These are phyloP conservation scores for Hymenoscyphus scutula DNA, from an alignment of 2,329 filamentous ascomycete genomes.

Conservation along the genomic window DNA sequence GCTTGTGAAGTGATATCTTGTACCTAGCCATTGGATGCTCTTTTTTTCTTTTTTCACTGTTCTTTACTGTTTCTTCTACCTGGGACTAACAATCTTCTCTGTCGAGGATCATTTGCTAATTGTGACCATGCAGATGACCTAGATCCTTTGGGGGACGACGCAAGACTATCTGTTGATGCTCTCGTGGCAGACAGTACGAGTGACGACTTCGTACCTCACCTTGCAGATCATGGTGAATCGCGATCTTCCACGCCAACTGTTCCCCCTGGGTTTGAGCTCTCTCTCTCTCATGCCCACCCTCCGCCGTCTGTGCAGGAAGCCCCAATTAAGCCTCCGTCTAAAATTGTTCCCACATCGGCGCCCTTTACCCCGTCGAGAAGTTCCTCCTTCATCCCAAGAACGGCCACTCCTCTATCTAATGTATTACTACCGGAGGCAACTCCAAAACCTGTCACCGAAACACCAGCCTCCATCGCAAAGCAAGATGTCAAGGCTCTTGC, in stretches of 20 bases:
- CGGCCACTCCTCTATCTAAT: slow-evolving; percentile 31
- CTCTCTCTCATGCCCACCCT: slow-evolving; percentile 41
- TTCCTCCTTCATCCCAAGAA: slow-evolving; percentile 25
- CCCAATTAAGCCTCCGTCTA: slow-evolving; percentile 26
- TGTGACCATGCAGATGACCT: slow-evolving; percentile 55
- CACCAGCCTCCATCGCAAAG: slow-evolving; percentile 38
- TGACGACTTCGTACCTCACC: slow-evolving; percentile 24
- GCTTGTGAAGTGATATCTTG: slow-evolving; percentile 48
- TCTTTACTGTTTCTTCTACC: slow-evolving; percentile 9
- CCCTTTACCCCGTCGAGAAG: slow-evolving; percentile 33
- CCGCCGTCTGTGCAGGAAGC: slow-evolving; percentile 32
- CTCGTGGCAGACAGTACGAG: slow-evolving; percentile 57
- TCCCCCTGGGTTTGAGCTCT: slow-evolving; percentile 45
- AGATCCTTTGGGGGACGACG: slow-evolving; percentile 58
- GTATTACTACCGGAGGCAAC: slow-evolving; percentile 30
- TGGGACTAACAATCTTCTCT: background rate
- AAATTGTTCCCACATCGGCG: slow-evolving; percentile 31
- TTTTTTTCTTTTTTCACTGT: slow-evolving; percentile 24
- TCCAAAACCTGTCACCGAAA: slow-evolving; percentile 13
- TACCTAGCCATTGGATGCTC: slow-evolving; percentile 22
- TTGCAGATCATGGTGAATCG: slow-evolving; percentile 22
- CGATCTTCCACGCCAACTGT: slow-evolving; percentile 40
- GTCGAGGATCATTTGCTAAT: slow-evolving; percentile 24
- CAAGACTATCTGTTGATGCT: slow-evolving; percentile 62
- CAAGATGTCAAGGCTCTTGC: slow-evolving; percentile 47